These are phyloP conservation scores for Pleurotus cornucopiae DNA, from an alignment of 768 basidiomycete species.

Conservation along the genomic window DNA sequence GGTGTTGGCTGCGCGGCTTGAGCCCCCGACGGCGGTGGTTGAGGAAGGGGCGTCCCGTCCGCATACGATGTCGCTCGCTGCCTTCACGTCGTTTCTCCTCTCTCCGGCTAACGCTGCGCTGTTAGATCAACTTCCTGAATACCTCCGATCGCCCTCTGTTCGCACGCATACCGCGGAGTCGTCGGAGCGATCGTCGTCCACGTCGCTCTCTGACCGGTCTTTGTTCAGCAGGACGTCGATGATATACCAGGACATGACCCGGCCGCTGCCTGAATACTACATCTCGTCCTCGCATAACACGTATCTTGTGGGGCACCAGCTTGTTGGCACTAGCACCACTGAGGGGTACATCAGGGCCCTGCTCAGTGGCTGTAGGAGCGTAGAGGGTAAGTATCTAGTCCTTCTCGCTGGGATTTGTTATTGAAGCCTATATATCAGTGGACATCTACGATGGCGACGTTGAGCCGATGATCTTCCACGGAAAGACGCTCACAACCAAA, in stretches of 20 bases:
- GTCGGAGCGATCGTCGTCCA: too few species aligned
- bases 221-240: conserved; percentile 31
- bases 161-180: not conserved
- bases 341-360: conserved; percentile 89
- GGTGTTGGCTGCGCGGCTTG: not conserved
- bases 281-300: conserved; percentile 94
- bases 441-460: conserved; percentile 87
- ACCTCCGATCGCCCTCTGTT: conserved; percentile 22
- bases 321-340: conserved; percentile 74
- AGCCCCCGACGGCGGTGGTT: not conserved
- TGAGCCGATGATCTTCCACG: conserved; percentile 90
- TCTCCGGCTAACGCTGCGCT: conserved; percentile 70
- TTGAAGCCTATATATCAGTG: conserved; percentile 41
- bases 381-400: conserved; percentile 64
- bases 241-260: conserved; percentile 82
- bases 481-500: conserved; percentile 86
- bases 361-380: conserved; percentile 82
- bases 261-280: conserved; percentile 83
- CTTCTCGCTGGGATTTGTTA: too few species aligned
- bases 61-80: conserved; percentile 22
- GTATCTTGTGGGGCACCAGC: conserved; percentile 72
- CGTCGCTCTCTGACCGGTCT: not conserved
- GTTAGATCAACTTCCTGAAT: conserved; percentile 29
- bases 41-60: not conserved
- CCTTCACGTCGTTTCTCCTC: conserved; percentile 75